These are phyloP conservation scores for Scutellaria minor DNA, from an alignment of 257 asterid species.

Conservation along the genomic window DNA sequence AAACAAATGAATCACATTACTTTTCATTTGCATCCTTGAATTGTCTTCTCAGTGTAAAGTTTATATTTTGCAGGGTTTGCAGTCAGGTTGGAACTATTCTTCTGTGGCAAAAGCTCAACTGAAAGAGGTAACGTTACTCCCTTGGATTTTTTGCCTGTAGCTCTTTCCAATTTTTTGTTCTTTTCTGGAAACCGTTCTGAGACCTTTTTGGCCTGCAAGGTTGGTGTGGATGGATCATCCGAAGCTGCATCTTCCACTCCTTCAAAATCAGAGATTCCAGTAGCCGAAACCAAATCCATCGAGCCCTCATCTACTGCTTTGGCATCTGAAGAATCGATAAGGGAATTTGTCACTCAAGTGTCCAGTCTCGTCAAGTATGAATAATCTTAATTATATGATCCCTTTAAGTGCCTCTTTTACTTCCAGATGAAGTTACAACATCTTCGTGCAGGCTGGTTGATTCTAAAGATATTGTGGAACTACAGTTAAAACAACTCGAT, in stretches of 20 bases:
- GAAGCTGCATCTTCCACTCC: constrained; percentile 49
- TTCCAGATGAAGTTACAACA: constrained; percentile 23
- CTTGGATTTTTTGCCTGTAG: constrained; percentile 38
- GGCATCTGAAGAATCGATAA: constrained; percentile 70
- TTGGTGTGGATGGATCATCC: constrained; percentile 59
- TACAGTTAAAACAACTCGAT: constrained; percentile 73
- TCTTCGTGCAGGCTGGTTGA: constrained; percentile 75
- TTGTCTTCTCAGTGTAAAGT: constrained; percentile 32
- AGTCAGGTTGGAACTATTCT: constrained; percentile 56
- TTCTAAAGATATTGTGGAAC: constrained; percentile 83
- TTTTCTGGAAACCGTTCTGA: constrained; percentile 40
- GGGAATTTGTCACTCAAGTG: constrained; percentile 78
- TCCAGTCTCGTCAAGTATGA: constrained; percentile 79
- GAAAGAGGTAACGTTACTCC: constrained; percentile 61
- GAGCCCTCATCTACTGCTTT: constrained; percentile 47
- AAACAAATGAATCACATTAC: constrained; percentile 4
- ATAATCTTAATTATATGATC: constrained; percentile 30
- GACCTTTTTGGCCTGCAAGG: constrained; percentile 62
- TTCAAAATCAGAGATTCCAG: constrained; percentile 43
- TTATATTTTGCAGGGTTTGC: constrained; percentile 51
- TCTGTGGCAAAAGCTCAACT: constrained; percentile 55
- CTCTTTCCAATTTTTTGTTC: constrained; percentile 38
- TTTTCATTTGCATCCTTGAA: constrained; percentile 12
- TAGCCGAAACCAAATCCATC: constrained; percentile 44
- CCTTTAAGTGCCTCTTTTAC: constrained; percentile 27